These are phyloP conservation scores for Vaccinium macrocarpon DNA, from an alignment of 148 eudicot species.

Conservation along the genomic window DNA sequence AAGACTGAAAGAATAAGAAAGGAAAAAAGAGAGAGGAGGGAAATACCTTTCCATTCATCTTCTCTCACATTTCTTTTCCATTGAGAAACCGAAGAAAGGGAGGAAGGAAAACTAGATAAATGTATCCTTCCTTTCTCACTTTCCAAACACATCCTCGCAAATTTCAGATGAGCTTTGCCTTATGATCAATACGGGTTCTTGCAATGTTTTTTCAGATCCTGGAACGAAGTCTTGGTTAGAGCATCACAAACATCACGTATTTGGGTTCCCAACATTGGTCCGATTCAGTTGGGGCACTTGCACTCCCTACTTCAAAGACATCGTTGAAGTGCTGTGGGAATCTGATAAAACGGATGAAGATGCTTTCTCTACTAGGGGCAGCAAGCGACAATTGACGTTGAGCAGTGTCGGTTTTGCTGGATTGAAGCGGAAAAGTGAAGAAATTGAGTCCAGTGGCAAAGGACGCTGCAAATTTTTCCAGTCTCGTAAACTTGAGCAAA, in stretches of 20 bases:
- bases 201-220: slow-evolving; percentile 56
- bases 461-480: slow-evolving; percentile 95
- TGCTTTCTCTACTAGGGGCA: slow-evolving; percentile 42
- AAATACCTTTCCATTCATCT: neutral
- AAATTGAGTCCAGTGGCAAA: slow-evolving; percentile 80
- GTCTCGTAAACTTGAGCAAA: slow-evolving; percentile 83
- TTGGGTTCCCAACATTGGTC: slow-evolving; percentile 94
- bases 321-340: slow-evolving; percentile 80
- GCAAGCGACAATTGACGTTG: slow-evolving; percentile 68
- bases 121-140: neutral
- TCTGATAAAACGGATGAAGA: slow-evolving; percentile 69
- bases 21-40: neutral
- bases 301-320: slow-evolving; percentile 65
- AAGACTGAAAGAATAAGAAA: neutral
- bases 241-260: slow-evolving; percentile 75
- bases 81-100: neutral
- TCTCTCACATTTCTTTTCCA: neutral
- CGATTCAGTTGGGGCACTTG: slow-evolving; percentile 99
- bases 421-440: slow-evolving; percentile 67
- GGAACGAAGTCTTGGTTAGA: slow-evolving; percentile 84
- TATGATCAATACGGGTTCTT: slow-evolving; percentile 3
- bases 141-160: neutral
- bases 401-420: slow-evolving; percentile 75
- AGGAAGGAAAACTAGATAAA: neutral
- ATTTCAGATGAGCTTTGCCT: neutral